Base-by-base conservation (phyloP, 305 asterid species). In the Lippia alba region DNA sequence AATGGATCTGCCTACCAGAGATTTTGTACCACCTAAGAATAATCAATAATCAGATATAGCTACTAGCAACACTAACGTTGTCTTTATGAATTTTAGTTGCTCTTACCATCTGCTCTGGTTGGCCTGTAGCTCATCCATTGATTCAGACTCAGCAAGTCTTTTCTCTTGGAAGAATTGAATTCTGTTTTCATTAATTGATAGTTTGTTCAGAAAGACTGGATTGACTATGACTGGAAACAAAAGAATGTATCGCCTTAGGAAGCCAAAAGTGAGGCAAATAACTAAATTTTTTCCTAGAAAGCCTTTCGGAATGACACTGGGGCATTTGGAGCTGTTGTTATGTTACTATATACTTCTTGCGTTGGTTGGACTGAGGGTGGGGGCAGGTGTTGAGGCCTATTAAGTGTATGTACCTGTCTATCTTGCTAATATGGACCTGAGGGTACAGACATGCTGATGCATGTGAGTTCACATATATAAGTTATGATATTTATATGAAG, bases 51-150 rank as follows among this genome's bases (percentile, higher is more conserved):
- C 30, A 34, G n/a, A 74, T 24, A 24, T 24, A 24, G 63, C 67
- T 69, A 74, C 76, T 71, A 66, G 74, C 77, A 74, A 69, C 50
- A 24, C 70, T 64, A 54, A 61, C 48, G 50, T 59, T 61, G 78
- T 78, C n/a, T 63, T 71, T 30, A 65, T 53, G 41, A 79, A 76
- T 78, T 68, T 73, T 78, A 53, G 79, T 78, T 36, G 81, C 70
- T 56, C 84, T 82, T n/a, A 64, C 61, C 44, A 70, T 51, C 79
- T 79, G 83, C 65, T 81, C 81, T 30, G 80, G 72, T 75, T 81
- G 66, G 82, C 65, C 67, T 79, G 90, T 41, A 87, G 83, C 84
- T 82, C 82, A 63, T 80, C 72, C 74, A 18, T 81, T 64, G 81
- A 77, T 73, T 84, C 83, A 58, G 85, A 69, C 46, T 72, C 89